Conservation (phyloP, 176 grass and related monocot genomes). For the Alloteropsis semialata region DNA sequence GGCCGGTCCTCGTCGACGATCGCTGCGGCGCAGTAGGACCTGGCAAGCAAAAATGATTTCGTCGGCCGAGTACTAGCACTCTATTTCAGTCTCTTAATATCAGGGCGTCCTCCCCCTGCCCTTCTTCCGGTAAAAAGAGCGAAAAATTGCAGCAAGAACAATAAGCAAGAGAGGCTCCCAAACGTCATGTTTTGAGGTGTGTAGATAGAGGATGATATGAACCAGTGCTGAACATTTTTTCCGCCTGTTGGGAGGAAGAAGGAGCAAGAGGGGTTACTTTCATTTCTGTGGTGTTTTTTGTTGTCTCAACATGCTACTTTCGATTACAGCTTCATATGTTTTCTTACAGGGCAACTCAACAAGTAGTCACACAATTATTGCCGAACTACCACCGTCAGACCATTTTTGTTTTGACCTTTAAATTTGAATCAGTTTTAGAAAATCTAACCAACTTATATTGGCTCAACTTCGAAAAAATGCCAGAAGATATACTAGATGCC, state of each 20-base stretch:
- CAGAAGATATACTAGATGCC: too few relatives aligned
- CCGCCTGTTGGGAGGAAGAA: conserved; percentile 20
- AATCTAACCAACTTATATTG: not conserved
- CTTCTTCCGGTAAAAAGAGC: conserved; percentile 27
- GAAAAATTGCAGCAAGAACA: conserved; percentile 17
- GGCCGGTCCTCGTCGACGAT: not conserved
- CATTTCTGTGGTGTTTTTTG: not conserved
- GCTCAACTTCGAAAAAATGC: not conserved
- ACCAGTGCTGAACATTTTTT: not conserved
- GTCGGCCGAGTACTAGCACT: not conserved
- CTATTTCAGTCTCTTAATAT: not conserved
- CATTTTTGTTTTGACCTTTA: not conserved
- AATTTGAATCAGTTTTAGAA: not conserved
- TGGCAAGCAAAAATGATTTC: not conserved
- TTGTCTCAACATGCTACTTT: not conserved
- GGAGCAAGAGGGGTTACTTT: conserved; percentile 50
- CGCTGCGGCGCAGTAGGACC: not conserved
- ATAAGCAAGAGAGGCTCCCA: conserved; percentile 7
- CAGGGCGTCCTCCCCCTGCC: conserved; percentile 42
- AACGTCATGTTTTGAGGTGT: conserved; percentile 25
- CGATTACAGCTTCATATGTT: not conserved
- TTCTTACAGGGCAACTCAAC: not conserved
- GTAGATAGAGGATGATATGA: conserved; percentile 28
- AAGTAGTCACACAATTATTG: not conserved
- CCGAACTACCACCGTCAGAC: not conserved